Evolutionary conservation across 441 rosid genomes (phyloP), one percentile per base, ranked within the genome.

Genomic region (Bruguiera hainesii): DNA sequence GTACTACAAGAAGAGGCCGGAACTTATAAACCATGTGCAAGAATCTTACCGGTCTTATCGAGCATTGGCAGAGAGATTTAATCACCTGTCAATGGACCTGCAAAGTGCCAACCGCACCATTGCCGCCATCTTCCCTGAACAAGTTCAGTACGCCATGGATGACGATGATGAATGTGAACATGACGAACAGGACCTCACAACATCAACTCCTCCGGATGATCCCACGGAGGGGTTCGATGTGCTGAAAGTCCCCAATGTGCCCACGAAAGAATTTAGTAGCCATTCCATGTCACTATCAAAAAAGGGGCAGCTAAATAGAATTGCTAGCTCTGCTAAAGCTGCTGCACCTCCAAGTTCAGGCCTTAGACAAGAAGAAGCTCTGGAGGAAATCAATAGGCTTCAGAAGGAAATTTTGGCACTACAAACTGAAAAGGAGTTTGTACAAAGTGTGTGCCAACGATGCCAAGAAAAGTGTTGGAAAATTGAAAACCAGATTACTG

Each of bases 91-190:
- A 6, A 85, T 81, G 71, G 96, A 93, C 28, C 84, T 90, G 56
- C 98, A 90, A 73, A 83, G 86, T n/a, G 98, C 98, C 8, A 90
- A 90, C 67, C 85, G 89, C 42, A 90, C 93, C 65, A 89, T 93
- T 66, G 97, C 98, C 20, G 77, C 90, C 2, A 93, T 86, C 49
- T 90, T 89, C 53, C 98, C 98, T 4, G 98, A 93, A 60, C 91
- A 83, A 79, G 82, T 87, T 67, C 93, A 81, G 68, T 82, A 79
- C 35, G 71, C 80, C 7, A 58, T 74, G n/a, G 91, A 89, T 30
- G 87, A 80, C 42, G 86, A 84, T 3, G 83, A 69, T 5, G 53
- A 68, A 23, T 64, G 56, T 3, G 56, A 72, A 19, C 49, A 82
- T 21, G 82, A 78, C 56, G 86, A 68, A 4, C 60, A 52, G 49